Evolutionary conservation across 2,329 filamentous ascomycete species (phyloP).

Genomic region (Penicillium sp.): DNA sequence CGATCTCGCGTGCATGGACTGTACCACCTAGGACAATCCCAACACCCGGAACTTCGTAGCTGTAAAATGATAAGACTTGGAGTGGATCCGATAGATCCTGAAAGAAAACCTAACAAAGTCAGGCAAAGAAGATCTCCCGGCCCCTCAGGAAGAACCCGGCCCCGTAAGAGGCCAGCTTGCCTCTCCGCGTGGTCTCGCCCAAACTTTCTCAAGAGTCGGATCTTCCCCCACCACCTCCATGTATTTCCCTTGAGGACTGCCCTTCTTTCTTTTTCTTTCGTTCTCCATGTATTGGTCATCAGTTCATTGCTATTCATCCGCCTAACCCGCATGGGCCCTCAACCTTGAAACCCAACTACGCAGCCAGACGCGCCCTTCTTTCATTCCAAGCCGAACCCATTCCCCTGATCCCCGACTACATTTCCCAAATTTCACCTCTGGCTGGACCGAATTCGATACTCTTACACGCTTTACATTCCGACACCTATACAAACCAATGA

Average conservation of each 20-base stretch:
- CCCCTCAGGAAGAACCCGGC: background rate
- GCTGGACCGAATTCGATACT: background rate
- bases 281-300: slow-evolving; percentile 15
- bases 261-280: slow-evolving; percentile 1
- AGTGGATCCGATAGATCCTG: background rate
- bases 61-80: background rate
- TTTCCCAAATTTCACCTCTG: background rate
- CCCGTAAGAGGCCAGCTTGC: slow-evolving; percentile 21
- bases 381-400: background rate
- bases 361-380: background rate
- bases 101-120: background rate
- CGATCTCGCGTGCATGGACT: slow-evolving; percentile 3
- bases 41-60: background rate
- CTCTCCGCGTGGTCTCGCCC: slow-evolving; percentile 13
- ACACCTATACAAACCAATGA: slow-evolving; percentile 30
- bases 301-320: background rate
- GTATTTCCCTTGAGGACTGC: slow-evolving; percentile 11
- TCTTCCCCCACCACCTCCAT: slow-evolving; percentile 13
- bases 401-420: background rate
- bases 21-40: slow-evolving; percentile 1
- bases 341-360: background rate
- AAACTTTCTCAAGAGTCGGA: slow-evolving; percentile 1
- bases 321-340: background rate
- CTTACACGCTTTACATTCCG: background rate
- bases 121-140: background rate